Evolutionary conservation across 2,329 filamentous ascomycete species (phyloP).

Genomic region (Fusarium cyanostomum): DNA sequence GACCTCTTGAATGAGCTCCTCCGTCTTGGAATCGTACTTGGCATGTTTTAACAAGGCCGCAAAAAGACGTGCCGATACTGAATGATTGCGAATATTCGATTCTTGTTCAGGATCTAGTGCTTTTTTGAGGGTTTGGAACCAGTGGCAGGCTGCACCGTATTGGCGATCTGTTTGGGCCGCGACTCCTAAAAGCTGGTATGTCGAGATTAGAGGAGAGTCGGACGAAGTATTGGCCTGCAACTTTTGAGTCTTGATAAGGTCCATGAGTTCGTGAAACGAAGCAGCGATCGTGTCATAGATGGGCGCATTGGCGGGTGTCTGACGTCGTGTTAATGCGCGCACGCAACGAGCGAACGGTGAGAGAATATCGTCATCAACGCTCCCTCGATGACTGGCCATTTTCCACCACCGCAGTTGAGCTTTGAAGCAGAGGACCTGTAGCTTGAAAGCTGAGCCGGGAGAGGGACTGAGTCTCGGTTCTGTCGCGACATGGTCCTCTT

Average conservation of each 20-base stretch:
- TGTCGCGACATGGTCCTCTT: constrained; percentile 66
- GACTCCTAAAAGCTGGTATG: constrained; percentile 64
- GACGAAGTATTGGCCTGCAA: constrained; percentile 50
- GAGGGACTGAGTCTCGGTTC: constrained; percentile 64
- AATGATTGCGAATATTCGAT: constrained; percentile 60
- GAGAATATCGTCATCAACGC: constrained; percentile 71
- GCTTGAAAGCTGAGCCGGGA: constrained; percentile 66
- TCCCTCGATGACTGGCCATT: constrained; percentile 66
- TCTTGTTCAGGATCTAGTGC: constrained; percentile 52
- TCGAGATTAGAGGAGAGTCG: constrained; percentile 55
- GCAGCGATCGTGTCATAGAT: constrained; percentile 49
- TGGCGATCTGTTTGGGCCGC: constrained; percentile 57
- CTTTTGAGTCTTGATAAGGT: constrained; percentile 47
- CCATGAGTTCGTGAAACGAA: constrained; percentile 46
- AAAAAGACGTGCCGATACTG: constrained; percentile 64
- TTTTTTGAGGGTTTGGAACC: constrained; percentile 59
- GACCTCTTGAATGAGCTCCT: constrained; percentile 58
- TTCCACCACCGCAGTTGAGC: constrained; percentile 73
- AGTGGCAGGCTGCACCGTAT: constrained; percentile 62
- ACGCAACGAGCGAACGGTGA: constrained; percentile 72
- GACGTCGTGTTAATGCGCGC: constrained; percentile 67
- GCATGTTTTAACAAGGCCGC: constrained; percentile 62
- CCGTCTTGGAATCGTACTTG: constrained; percentile 48
- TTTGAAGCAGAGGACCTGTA: constrained; percentile 72
- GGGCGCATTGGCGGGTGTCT: constrained; percentile 49